A percentile compares a stretch with the other conserved stretches of the same genome.
Evolutionary conservation across 805 yeast species (phyloP).

Genomic region (Myxozyma geophila): DNA sequence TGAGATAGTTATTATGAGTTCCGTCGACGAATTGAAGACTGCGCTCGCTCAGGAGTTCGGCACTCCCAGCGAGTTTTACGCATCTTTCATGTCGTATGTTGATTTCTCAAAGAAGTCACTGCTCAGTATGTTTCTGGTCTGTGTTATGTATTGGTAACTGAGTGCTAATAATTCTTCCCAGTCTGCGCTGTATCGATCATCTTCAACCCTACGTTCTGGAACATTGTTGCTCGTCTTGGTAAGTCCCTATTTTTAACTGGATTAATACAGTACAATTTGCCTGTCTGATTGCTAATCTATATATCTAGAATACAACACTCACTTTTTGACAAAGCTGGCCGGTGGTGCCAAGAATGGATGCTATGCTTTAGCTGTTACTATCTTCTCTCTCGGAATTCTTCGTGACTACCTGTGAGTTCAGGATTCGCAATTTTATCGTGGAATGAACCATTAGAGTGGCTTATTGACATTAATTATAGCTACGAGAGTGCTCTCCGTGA

Average conservation of each 20-base stretch:
- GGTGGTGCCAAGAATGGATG: constrained; percentile 80
- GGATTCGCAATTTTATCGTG: background rate
- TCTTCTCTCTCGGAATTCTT: constrained; percentile 80
- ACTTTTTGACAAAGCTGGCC: constrained; percentile 72
- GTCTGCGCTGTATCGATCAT: constrained; percentile 69
- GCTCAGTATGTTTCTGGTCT: constrained; percentile 8
- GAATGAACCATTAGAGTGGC: background rate
- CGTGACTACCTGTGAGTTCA: constrained; percentile 69
- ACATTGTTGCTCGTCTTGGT: constrained; percentile 77
- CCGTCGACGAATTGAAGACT: background rate
- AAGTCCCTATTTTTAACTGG: constrained; percentile 28
- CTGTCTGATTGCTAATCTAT: background rate
- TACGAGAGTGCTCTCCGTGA: constrained; percentile 70
- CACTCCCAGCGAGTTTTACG: constrained; percentile 7
- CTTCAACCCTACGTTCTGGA: constrained; percentile 97
- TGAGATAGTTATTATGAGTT: background rate
- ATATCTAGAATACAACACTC: constrained; percentile 68
- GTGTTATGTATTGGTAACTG: background rate
- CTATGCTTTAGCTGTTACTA: constrained; percentile 78
- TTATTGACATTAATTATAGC: constrained; percentile 4
- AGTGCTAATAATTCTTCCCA: constrained; percentile 12
- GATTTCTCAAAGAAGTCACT: constrained; percentile 30
- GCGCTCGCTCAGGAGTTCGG: constrained; percentile 3
- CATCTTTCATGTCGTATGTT: constrained; percentile 16
- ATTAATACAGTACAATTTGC: background rate